Evolutionary conservation across 140 eudicot genomes (phyloP).

Genomic region (Flaveria floridana): DNA sequence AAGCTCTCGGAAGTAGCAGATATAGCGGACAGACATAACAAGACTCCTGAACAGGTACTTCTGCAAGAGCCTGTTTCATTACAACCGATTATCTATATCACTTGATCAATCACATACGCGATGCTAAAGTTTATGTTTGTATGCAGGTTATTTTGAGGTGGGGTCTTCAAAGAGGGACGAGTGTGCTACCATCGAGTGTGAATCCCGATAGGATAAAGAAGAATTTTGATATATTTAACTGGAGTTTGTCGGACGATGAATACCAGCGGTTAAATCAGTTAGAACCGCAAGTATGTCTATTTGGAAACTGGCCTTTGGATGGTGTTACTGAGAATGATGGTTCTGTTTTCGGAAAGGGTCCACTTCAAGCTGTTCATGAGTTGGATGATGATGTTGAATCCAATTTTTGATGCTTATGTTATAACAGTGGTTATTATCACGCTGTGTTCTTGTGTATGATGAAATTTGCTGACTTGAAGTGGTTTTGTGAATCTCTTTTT

Average conservation of each 20-base stretch:
- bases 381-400: slow-evolving; percentile 44
- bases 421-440: neutral
- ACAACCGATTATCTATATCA: neutral
- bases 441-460: slow-evolving; percentile 17
- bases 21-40: slow-evolving; percentile 52
- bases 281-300: slow-evolving; percentile 51
- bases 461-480: neutral
- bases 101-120: neutral
- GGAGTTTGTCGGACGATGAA: slow-evolving; percentile 45
- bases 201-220: slow-evolving; percentile 44
- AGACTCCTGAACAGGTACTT: slow-evolving; percentile 57
- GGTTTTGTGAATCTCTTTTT: slow-evolving; percentile 21
- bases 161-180: slow-evolving; percentile 57
- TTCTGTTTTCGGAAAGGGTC: slow-evolving; percentile 44
- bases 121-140: neutral
- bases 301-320: slow-evolving; percentile 43
- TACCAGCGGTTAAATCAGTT: slow-evolving; percentile 45
- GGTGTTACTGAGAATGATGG: slow-evolving; percentile 36
- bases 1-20: slow-evolving; percentile 56
- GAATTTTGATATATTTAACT: slow-evolving; percentile 45
- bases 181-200: slow-evolving; percentile 53
- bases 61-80: neutral
- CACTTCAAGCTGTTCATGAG: slow-evolving; percentile 58
- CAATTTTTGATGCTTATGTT: neutral
- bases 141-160: slow-evolving; percentile 47